These are phyloP conservation scores for Melastoma candidum DNA, from an alignment of 441 rosid genomes.

Conservation along the genomic window DNA sequence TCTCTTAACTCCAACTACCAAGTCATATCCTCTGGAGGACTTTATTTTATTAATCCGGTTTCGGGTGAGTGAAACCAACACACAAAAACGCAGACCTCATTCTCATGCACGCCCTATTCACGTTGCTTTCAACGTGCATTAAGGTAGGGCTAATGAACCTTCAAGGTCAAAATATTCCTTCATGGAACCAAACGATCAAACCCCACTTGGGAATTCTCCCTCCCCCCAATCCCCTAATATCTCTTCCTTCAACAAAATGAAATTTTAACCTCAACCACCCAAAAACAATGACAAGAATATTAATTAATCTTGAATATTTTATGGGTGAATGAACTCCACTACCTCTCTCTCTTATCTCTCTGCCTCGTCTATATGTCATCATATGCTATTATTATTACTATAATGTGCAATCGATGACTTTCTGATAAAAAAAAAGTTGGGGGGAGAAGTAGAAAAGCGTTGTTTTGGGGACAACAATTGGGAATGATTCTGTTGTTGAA, in stretches of 20 bases:
- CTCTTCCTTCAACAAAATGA: neutral
- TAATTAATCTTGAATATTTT: slow-evolving; percentile 5
- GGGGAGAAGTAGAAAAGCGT: neutral
- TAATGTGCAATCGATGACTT: no score
- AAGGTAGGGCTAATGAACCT: slow-evolving; percentile 11
- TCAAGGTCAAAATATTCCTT: slow-evolving; percentile 13
- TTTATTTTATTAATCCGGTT: no score
- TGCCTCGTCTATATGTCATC: slow-evolving; percentile 29
- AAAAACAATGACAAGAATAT: neutral
- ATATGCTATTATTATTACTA: slow-evolving; percentile 4
- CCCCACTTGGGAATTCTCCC: slow-evolving; percentile 7
- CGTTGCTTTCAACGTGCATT: slow-evolving; percentile 24
- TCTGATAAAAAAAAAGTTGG: no score
- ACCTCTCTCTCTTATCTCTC: slow-evolving; percentile 9
- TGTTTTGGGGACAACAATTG: slow-evolving; percentile 31
- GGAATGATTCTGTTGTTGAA: slow-evolving; percentile 78
- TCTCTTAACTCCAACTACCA: no score
- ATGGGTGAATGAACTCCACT: slow-evolving; percentile 47
- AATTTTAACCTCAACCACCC: neutral
- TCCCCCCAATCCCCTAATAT: neutral
- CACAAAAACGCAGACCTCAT: neutral
- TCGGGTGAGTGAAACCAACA: neutral
- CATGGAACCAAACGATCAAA: no score
- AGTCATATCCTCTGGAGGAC: no score
- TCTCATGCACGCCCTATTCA: slow-evolving; percentile 80